phyloP scores from a whole-genome alignment of 192 early-diverging fungal genomes.

The Backusella australiensis region DNA sequence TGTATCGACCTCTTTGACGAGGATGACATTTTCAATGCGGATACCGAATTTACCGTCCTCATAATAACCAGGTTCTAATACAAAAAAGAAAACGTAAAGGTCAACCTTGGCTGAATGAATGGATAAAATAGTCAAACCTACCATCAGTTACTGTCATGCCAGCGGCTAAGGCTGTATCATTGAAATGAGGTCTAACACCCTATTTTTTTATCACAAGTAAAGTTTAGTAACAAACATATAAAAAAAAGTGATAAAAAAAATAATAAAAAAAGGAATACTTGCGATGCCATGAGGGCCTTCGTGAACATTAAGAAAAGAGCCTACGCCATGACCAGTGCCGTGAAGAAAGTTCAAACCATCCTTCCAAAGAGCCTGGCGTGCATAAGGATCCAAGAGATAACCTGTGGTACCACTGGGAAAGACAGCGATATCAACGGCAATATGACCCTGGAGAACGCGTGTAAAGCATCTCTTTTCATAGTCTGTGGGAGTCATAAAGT shows the following conservation, averaged over 20 bases:
- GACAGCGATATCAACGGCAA: conserved; percentile 83
- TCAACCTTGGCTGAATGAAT: too few species aligned
- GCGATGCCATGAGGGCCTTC: conserved; percentile 96
- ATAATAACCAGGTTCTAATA: conserved; percentile 88
- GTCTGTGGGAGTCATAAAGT: conserved; percentile 81
- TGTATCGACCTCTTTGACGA: conserved; percentile 73
- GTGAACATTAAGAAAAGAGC: conserved; percentile 92
- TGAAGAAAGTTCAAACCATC: conserved; percentile 95
- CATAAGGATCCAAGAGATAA: conserved; percentile 88
- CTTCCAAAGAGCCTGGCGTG: conserved; percentile 84
- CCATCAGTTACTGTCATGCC: conserved; percentile 97
- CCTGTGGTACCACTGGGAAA: conserved; percentile 83
- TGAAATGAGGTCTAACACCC: conserved; percentile 58
- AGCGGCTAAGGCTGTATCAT: conserved; percentile 72
- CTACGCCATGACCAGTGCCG: conserved; percentile 98
- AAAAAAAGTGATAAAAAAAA: too few species aligned
- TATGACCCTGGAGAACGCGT: conserved; percentile 98
- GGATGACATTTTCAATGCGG: conserved; percentile 92
- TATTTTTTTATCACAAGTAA: too few species aligned
- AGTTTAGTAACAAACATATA: too few species aligned
- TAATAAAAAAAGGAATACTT: neutral
- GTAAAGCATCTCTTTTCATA: conserved; percentile 93
- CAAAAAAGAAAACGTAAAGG: too few species aligned
- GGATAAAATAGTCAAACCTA: too few species aligned
- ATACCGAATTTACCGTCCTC: conserved; percentile 96